A percentile compares a stretch with the other conserved stretches of the same genome.
These are phyloP conservation scores for Cutaneotrichosporon sp. DNA, from an alignment of 1,284 basidiomycete genomes.

Conservation along the genomic window DNA sequence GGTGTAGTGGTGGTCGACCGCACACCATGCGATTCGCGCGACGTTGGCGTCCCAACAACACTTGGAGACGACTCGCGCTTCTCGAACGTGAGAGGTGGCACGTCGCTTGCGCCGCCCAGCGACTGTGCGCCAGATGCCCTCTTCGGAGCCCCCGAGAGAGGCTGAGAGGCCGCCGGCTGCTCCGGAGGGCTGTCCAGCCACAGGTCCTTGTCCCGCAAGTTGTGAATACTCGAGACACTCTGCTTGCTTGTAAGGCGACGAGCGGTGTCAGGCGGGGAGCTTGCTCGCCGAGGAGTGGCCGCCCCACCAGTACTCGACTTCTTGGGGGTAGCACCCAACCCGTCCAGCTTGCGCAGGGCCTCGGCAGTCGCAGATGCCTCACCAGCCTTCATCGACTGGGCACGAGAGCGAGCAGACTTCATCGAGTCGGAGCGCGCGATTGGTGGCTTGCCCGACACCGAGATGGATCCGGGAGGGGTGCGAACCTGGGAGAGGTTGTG, in stretches of 20 bases:
- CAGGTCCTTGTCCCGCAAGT: constrained; percentile 26
- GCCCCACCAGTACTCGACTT: constrained; percentile 41
- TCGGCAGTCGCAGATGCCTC: constrained; percentile 82
- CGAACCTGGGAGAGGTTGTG: constrained; percentile 52
- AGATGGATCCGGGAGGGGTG: constrained; percentile 33
- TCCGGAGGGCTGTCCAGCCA: constrained; percentile 2
- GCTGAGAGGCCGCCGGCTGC: constrained; percentile 1
- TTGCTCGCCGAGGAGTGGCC: constrained; percentile 10
- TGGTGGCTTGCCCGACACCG: constrained; percentile 35
- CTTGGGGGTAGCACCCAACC: constrained; percentile 70
- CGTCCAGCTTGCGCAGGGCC: constrained; percentile 90
- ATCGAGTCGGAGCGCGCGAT: constrained; percentile 22
- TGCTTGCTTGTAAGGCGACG: constrained; percentile 12
- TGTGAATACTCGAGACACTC: constrained; percentile 17
- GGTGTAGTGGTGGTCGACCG: constrained; percentile 60
- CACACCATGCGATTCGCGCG: constrained; percentile 36
- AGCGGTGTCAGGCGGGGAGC: constrained; percentile 59
- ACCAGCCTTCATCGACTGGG: constrained; percentile 28
- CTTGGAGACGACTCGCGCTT: constrained; percentile 90
- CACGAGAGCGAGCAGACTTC: constrained; percentile 14
- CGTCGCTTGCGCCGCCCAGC: constrained; percentile 15
- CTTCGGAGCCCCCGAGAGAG: not conserved
- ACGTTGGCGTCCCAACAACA: constrained; percentile 61
- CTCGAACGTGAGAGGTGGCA: constrained; percentile 26
- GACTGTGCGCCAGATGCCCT: constrained; percentile 6